Evolutionary conservation across 805 yeast genomes (phyloP).

Genomic region (Lachancea sp.): DNA sequence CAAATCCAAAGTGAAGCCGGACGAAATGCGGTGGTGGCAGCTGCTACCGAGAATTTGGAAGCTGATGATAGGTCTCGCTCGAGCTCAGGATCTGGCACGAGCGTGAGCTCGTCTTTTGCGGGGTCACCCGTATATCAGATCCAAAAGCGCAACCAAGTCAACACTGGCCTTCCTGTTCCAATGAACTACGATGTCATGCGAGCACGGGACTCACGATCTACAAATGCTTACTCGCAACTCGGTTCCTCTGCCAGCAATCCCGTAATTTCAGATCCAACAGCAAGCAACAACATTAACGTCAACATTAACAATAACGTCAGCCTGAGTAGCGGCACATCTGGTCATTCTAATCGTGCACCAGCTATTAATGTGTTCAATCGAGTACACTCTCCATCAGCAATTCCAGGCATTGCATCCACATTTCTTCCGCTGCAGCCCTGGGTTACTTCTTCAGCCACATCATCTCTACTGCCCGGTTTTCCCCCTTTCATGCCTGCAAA

Average conservation of each 20-base stretch:
- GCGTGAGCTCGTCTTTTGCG: background rate
- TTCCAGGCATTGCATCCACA: background rate
- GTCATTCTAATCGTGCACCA: conserved; percentile 3
- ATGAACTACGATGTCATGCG: background rate
- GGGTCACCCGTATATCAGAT: conserved; percentile 4
- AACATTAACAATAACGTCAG: background rate
- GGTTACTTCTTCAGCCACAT: background rate
- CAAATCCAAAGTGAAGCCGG: conserved; percentile 4
- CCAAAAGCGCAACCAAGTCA: conserved; percentile 7
- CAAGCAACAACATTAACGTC: background rate
- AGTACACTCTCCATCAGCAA: background rate
- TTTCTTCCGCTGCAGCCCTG: conserved; percentile 8
- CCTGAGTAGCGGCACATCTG: background rate
- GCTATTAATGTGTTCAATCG: conserved; percentile 3
- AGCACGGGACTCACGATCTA: background rate
- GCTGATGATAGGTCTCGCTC: background rate
- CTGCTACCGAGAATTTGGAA: background rate
- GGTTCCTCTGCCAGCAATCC: background rate
- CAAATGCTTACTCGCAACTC: background rate
- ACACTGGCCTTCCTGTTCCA: conserved; percentile 3
- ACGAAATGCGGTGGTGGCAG: conserved; percentile 1
- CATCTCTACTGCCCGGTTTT: conserved; percentile 5
- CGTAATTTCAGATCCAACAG: background rate
- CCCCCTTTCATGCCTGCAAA: conserved; percentile 6
- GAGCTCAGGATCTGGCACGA: background rate